A percentile compares a stretch with the other conserved stretches of the same genome.
Evolutionary conservation across 805 yeast genomes (phyloP).

Genomic region (Suhomyces canberraensis): DNA sequence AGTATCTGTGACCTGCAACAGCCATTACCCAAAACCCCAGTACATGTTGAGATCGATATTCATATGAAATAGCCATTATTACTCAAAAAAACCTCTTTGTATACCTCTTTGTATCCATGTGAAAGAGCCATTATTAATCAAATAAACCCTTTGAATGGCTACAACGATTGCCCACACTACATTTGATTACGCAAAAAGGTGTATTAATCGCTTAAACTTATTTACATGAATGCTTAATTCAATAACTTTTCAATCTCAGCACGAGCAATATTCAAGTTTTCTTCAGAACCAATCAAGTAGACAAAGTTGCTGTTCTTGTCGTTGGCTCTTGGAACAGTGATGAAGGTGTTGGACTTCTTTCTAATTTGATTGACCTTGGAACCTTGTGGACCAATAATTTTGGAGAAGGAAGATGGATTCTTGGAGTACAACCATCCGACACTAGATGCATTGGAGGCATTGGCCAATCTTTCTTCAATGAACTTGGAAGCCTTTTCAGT

Average conservation of each 20-base stretch:
- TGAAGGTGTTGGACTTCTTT: constrained; percentile 51
- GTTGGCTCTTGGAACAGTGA: constrained; percentile 59
- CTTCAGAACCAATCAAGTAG: constrained; percentile 57
- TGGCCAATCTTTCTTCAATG: constrained; percentile 48
- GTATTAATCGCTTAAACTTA: too few relatives aligned
- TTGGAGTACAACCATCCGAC: constrained; percentile 64
- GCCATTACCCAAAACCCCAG: too few relatives aligned
- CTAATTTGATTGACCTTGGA: constrained; percentile 61
- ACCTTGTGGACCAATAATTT: constrained; percentile 77
- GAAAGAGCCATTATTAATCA: too few relatives aligned
- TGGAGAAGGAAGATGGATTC: constrained; percentile 51
- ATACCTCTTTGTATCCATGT: too few relatives aligned
- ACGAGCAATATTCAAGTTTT: constrained; percentile 41
- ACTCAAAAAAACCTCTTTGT: too few relatives aligned
- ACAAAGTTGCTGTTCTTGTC: constrained; percentile 54
- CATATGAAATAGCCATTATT: too few relatives aligned
- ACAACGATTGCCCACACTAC: too few relatives aligned
- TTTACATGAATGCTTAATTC: too few relatives aligned
- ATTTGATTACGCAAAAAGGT: too few relatives aligned
- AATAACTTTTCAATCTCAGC: constrained; percentile 11
- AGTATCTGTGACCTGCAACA: too few relatives aligned
- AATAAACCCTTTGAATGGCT: too few relatives aligned
- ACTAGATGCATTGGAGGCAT: constrained; percentile 43
- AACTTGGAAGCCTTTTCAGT: constrained; percentile 51
- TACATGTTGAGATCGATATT: too few relatives aligned